phyloP scores from a whole-genome alignment of 2,329 filamentous ascomycete genomes.

The Aspergillus versicolor region DNA sequence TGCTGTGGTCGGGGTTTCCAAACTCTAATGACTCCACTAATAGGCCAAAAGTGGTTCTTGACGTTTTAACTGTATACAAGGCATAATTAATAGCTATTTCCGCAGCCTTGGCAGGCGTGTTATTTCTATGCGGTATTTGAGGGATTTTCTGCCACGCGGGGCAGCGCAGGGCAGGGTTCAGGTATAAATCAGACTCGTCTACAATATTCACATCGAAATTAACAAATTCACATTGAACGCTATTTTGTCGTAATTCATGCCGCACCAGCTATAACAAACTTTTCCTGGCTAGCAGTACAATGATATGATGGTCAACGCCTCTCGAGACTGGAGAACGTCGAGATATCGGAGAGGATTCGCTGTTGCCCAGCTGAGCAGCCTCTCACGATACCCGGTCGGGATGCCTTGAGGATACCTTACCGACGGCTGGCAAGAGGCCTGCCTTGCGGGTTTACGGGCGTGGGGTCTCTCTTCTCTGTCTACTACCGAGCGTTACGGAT shows the following conservation, averaged over 20 bases:
- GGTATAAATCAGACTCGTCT: no score
- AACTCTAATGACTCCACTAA: no score
- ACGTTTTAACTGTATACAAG: no score
- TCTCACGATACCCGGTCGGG: neutral
- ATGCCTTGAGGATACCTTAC: neutral
- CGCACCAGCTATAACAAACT: neutral
- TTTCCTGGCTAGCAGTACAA: neutral
- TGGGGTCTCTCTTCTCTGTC: neutral
- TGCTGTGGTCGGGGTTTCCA: no score
- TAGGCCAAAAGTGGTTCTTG: no score
- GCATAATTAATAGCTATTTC: no score
- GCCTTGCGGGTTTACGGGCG: neutral
- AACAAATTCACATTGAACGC: neutral
- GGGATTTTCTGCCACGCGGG: neutral
- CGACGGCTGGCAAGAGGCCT: neutral
- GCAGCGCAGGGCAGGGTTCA: no score
- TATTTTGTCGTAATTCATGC: slow-evolving; percentile 1
- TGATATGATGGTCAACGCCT: neutral
- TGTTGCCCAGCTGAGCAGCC: neutral
- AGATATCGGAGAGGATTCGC: neutral
- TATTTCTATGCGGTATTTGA: neutral
- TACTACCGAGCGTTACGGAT: neutral
- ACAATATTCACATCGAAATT: neutral
- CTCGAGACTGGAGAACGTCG: neutral
- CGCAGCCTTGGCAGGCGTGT: no score